Evolutionary conservation across 305 asterid species (phyloP).

Genomic region (Nicotiana rustica): DNA sequence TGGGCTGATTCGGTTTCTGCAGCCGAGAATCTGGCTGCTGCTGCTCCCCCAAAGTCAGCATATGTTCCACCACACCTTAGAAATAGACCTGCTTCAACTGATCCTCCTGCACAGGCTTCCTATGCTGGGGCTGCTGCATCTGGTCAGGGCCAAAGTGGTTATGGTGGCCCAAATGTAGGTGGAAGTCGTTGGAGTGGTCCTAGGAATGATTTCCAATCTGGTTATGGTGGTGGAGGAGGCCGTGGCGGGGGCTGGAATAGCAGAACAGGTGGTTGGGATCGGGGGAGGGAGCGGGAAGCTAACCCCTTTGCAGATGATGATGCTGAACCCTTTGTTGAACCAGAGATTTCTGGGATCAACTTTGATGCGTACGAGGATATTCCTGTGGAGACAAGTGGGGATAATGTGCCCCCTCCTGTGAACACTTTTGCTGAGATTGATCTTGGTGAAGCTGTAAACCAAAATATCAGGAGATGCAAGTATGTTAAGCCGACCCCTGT

Average conservation of each 20-base stretch:
- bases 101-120: constrained; percentile 34
- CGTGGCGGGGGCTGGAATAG: constrained; percentile 41
- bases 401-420: constrained; percentile 47
- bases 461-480: constrained; percentile 44
- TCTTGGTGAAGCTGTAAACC: constrained; percentile 43
- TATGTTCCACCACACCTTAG: constrained; percentile 46
- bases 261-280: constrained; percentile 42
- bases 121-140: constrained; percentile 27
- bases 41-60: constrained; percentile 25
- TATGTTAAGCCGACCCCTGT: constrained; percentile 48
- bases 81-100: constrained; percentile 34
- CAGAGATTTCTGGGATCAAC: constrained; percentile 43
- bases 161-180: constrained; percentile 40
- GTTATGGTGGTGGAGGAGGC: constrained; percentile 42
- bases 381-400: constrained; percentile 48
- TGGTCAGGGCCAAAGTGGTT: constrained; percentile 14
- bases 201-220: constrained; percentile 37
- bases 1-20: constrained; percentile 49
- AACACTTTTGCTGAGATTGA: constrained; percentile 46
- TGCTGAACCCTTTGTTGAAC: constrained; percentile 34
- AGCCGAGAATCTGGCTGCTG: constrained; percentile 36
- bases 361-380: constrained; percentile 47
- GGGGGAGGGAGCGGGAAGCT: constrained; percentile 36
- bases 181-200: constrained; percentile 38
- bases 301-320: constrained; percentile 40